Conservation (phyloP, 2,329 filamentous ascomycete species). For the Clonostachys rhizophaga region DNA sequence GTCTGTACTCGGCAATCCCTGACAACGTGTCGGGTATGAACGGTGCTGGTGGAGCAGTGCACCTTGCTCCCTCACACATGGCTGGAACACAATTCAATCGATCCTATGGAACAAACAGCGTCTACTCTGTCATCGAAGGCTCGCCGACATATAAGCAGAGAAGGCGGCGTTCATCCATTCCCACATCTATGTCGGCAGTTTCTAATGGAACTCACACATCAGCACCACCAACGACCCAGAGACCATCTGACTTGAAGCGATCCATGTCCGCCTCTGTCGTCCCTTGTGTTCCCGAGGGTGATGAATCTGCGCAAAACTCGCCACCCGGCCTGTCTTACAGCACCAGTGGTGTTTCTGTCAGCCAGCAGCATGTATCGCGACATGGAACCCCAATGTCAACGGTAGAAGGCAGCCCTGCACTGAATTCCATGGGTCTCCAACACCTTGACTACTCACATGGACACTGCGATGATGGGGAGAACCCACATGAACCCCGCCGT, state of each 20-base stretch:
- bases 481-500: slow-evolving; percentile 39
- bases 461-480: slow-evolving; percentile 58
- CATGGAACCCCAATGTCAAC: slow-evolving; percentile 87
- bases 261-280: slow-evolving; percentile 87
- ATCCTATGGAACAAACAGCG: slow-evolving; percentile 68
- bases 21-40: slow-evolving; percentile 72
- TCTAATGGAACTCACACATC: slow-evolving; percentile 63
- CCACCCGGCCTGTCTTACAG: slow-evolving; percentile 72
- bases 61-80: slow-evolving; percentile 81
- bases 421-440: slow-evolving; percentile 65
- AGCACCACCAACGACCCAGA: slow-evolving; percentile 57
- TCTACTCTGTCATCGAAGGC: slow-evolving; percentile 94
- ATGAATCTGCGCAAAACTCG: slow-evolving; percentile 75
- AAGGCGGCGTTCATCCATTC: slow-evolving; percentile 87
- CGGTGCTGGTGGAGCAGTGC: slow-evolving; percentile 82
- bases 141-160: slow-evolving; percentile 99
- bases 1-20: slow-evolving; percentile 90
- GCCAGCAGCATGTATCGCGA: slow-evolving; percentile 75
- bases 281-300: slow-evolving; percentile 67
- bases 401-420: slow-evolving; percentile 74
- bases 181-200: slow-evolving; percentile 67
- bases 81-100: slow-evolving; percentile 75
- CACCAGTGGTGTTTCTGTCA: slow-evolving; percentile 61
- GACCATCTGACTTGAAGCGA: slow-evolving; percentile 84
- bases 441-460: slow-evolving; percentile 62